Evolutionary conservation across 1,284 basidiomycete genomes (phyloP).

Genomic region (Vanrija sp.): DNA sequence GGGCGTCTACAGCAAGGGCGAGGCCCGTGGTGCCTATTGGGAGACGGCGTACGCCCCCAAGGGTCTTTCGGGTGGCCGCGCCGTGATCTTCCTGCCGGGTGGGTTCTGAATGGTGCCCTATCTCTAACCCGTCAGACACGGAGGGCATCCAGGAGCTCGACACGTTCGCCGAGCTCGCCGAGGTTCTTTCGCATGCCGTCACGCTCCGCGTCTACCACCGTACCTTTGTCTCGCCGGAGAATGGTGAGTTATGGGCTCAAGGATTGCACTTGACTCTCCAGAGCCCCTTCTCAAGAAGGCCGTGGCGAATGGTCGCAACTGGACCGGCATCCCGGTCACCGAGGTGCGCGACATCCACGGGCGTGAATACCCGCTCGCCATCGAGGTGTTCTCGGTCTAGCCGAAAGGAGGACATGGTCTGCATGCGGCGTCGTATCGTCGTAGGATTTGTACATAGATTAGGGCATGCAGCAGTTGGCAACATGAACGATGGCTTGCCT

Average conservation of each 20-base stretch:
- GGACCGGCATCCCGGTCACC: slow-evolving; percentile 7
- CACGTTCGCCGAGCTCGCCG: background rate
- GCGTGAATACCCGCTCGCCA: background rate
- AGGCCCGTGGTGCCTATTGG: slow-evolving; percentile 15
- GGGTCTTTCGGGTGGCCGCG: slow-evolving; percentile 18
- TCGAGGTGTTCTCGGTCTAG: slow-evolving; percentile 13
- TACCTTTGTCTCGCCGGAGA: background rate
- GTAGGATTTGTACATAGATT: background rate
- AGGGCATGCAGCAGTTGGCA: no score
- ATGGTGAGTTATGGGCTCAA: background rate
- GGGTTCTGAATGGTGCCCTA: background rate
- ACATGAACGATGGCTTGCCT: no score
- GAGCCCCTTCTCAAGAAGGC: background rate
- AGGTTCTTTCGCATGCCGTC: slow-evolving; percentile 17
- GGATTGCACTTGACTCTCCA: background rate
- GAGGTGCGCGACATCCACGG: slow-evolving; percentile 3
- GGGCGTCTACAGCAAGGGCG: slow-evolving; percentile 6
- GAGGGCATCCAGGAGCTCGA: background rate
- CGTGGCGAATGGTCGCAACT: background rate
- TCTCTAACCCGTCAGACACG: background rate
- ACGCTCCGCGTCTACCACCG: slow-evolving; percentile 26
- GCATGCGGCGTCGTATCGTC: background rate
- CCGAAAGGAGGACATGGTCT: background rate
- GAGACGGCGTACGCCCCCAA: slow-evolving; percentile 17
- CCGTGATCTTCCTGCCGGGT: slow-evolving; percentile 23